Evolutionary conservation across 106 monocot genomes (phyloP), one percentile per base, ranked within the genome.

Genomic region (Phalaenopsis equestris): DNA sequence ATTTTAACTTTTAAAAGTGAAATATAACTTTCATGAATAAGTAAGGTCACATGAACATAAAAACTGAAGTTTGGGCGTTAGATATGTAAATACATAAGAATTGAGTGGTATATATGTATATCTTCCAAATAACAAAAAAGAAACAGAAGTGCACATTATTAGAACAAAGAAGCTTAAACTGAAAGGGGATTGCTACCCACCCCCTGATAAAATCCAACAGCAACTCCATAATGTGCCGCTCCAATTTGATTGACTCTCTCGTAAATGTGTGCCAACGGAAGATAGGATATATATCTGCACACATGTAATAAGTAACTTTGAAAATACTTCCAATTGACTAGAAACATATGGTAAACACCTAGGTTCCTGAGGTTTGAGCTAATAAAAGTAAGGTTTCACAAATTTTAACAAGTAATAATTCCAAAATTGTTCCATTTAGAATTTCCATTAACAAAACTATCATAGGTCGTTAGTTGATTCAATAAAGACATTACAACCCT

Each of bases 171-270:
- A 52, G 52, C 52, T 52, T 52, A 24, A 23, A 24, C 23, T 14
- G 36, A 39, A 72, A 61, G 18, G 47, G 21, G 47, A 81, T 80
- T 42, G 11, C 19, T 56, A 38, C 81, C 46, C 85, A 99, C 98
- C 92, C 98, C 98, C 57, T 99, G 98, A 74, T 94, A 99, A 90
- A 99, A 99, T 77, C 98, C 98, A 88, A 86, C 47, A 80, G 98
- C 90, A 79, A 83, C 89, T 49, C 98, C 98, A 83, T 57, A 85
- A 79, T 94, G 83, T 75, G 78, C 82, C 87, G 91, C 21, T 67
- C 84, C 45, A 70, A 94, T 79, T 86, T 94, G 98, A 88, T 91
- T 92, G 68, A 72, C 81, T 55, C 98, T 84, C 87, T 99, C 98
- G 75, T 93, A 99, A 41, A 99, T 99, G 81, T 99, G 98, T 81